Conservation (phyloP, 495 filamentous ascomycete species). For the Usnea hakonensis region DNA sequence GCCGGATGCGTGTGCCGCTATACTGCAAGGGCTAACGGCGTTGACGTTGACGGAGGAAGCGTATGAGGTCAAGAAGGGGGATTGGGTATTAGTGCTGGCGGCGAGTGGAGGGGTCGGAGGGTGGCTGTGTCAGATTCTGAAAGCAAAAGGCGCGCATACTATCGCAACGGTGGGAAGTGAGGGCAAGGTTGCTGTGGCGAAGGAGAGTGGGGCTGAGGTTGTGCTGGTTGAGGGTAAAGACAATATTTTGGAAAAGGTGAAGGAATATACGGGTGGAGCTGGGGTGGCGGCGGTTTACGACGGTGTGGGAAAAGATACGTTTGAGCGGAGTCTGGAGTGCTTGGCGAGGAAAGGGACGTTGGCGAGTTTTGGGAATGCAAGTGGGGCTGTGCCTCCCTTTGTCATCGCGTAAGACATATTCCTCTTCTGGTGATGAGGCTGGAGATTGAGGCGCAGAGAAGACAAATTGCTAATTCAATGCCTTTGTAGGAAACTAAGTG, state of each 20-base stretch:
- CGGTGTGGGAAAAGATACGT: constrained; percentile 79
- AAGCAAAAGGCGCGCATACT: constrained; percentile 62
- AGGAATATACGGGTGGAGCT: constrained; percentile 59
- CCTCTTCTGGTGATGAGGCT: neutral
- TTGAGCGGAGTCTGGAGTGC: constrained; percentile 72
- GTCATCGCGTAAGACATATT: constrained; percentile 47
- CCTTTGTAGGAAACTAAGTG: constrained; percentile 41
- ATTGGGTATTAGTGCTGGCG: constrained; percentile 83
- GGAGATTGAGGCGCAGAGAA: neutral
- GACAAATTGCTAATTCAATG: neutral
- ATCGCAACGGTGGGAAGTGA: constrained; percentile 75
- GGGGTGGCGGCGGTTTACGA: constrained; percentile 84
- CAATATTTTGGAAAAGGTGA: constrained; percentile 56
- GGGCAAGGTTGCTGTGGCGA: constrained; percentile 66
- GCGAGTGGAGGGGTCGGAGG: constrained; percentile 84
- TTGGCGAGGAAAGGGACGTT: constrained; percentile 77
- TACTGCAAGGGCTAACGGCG: constrained; percentile 83
- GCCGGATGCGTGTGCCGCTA: constrained; percentile 55
- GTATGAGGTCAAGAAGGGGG: constrained; percentile 62
- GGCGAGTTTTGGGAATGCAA: constrained; percentile 82
- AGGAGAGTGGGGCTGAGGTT: constrained; percentile 59
- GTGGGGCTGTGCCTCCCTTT: constrained; percentile 72
- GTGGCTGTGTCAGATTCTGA: constrained; percentile 68
- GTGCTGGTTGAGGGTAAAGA: constrained; percentile 61
- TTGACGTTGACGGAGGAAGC: constrained; percentile 74